Evolutionary conservation across 192 early-diverging fungal species (phyloP).

Genomic region (Endogone sp.): DNA sequence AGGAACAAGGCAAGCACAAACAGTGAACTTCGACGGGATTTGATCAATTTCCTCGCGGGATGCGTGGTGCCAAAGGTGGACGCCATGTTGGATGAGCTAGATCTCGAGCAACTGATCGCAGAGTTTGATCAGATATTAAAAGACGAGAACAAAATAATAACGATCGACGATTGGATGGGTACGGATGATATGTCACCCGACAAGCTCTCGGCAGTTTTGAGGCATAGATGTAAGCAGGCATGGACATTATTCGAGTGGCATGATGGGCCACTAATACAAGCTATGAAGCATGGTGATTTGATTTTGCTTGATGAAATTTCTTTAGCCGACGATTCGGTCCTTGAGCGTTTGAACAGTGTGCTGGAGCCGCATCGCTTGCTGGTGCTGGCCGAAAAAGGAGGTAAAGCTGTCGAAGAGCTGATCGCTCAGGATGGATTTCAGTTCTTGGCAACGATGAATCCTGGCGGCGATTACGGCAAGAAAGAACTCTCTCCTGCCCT

Average conservation of each 20-base stretch:
- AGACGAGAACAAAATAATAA: too few relatives aligned
- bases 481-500: constrained; percentile 97
- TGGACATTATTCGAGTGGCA: constrained; percentile 90
- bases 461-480: constrained; percentile 98
- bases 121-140: constrained; percentile 7
- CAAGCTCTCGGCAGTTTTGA: background rate
- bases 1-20: constrained; percentile 63
- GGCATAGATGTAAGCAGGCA: constrained; percentile 34
- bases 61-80: background rate
- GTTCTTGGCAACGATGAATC: constrained; percentile 99
- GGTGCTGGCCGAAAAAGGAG: constrained; percentile 88
- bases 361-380: constrained; percentile 83
- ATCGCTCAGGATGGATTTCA: constrained; percentile 68
- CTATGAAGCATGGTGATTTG: constrained; percentile 80
- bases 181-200: constrained; percentile 20
- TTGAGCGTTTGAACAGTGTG: constrained; percentile 94
- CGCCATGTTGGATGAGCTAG: background rate
- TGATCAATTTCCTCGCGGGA: constrained; percentile 17
- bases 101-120: constrained; percentile 2
- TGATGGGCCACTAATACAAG: constrained; percentile 91
- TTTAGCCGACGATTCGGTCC: constrained; percentile 95
- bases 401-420: constrained; percentile 68
- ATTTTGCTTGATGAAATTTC: constrained; percentile 99
- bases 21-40: constrained; percentile 39
- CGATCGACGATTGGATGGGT: constrained; percentile 7